phyloP scores from a whole-genome alignment of 2,329 filamentous ascomycete species.

The Ceratocystis papillata region DNA sequence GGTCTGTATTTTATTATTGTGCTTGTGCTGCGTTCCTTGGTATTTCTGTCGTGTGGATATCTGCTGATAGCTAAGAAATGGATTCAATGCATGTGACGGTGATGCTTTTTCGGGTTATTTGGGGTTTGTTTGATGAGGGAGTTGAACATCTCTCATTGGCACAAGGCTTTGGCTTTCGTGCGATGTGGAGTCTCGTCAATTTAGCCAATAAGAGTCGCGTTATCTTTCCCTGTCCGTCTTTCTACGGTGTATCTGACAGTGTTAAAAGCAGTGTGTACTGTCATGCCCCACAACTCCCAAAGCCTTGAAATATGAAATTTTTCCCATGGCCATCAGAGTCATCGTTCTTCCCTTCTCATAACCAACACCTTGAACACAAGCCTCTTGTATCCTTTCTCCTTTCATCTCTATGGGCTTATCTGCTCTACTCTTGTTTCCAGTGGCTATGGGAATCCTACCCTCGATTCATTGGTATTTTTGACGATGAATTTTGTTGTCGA shows the following conservation, averaged over 20 bases:
- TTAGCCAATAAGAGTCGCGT: no score
- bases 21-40: not conserved
- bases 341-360: not conserved
- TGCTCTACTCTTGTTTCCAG: not conserved
- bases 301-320: not conserved
- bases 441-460: not conserved
- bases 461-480: not conserved
- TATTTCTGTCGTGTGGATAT: not conserved
- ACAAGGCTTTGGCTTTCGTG: no score
- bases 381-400: not conserved
- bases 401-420: not conserved
- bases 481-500: not conserved
- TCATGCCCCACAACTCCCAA: not conserved
- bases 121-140: not conserved
- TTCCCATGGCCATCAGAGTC: no score
- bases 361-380: not conserved
- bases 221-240: not conserved
- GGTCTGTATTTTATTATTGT: not conserved
- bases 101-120: slow-evolving; percentile 1
- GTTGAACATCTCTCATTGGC: no score
- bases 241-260: not conserved
- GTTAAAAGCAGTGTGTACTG: not conserved
- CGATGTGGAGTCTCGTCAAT: no score
- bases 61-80: not conserved
- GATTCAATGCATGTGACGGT: not conserved